Base-by-base conservation (phyloP, 1,284 basidiomycete species). In the Trichosporon asahii region DNA sequence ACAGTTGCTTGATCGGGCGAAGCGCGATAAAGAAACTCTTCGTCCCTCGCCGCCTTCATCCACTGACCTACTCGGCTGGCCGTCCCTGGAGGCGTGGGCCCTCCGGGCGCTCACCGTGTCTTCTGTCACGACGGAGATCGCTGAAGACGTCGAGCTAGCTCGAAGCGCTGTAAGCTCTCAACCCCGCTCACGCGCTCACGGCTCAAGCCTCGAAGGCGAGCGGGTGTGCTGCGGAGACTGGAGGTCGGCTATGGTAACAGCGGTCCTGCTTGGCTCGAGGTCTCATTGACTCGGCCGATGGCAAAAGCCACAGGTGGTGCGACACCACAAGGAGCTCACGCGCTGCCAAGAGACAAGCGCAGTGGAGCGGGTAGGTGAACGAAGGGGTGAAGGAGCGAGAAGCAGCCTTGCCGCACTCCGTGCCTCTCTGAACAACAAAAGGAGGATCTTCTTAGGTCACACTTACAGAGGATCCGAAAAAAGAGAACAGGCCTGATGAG, bases 171-270 rank as follows among this genome's bases (percentile, higher is more conserved):
- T 68, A 67, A 66, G 66, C 68, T 67, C 63, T 64, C 67, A 66
- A 73, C 69, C 70, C 72, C 72, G 69, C 72, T 73, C 72, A 73
- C 72, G 72, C 72, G 72, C 72, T 67, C 72, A 70, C 72, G 72
- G 72, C 72, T 73, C 72, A 73, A 73, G 69, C 72, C 68, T 18
- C 14, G 25, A 40, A 61, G 70, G 72, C 72, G 72, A 73, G 72
- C 72, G 72, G 72, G 72, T 70, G 69, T 69, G 72, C 72, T 49
- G 68, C 72, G 72, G 72, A 73, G 72, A 35, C 72, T 71, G 69
- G 69, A 64, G 70, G 70, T 66, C 69, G 72, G 72, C 69, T 63
- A 37, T 55, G 37, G 57, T 61, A 61, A 61, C 57, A 61, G 57
- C 57, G 57, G 27, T 18, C 29, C 15, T 61, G 57, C 57, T 31